A percentile compares a stretch with the other conserved stretches of the same genome.
Conservation (phyloP, 164 flowering plant species). For the Piper longum region DNA sequence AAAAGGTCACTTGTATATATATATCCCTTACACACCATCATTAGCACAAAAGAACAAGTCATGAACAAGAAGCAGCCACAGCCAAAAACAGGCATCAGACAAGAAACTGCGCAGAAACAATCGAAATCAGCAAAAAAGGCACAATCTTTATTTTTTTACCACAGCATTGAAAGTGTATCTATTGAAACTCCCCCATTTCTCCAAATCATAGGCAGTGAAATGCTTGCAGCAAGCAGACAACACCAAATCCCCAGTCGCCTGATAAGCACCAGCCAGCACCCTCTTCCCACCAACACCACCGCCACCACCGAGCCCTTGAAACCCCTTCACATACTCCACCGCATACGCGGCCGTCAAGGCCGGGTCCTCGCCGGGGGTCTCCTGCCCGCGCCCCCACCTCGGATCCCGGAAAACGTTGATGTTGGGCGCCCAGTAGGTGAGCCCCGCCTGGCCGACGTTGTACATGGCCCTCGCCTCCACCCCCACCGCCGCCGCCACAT, state of each 20-base stretch:
- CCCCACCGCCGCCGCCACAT: slow-evolving; percentile 24
- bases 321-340: slow-evolving; percentile 25
- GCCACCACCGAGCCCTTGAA: slow-evolving; percentile 18
- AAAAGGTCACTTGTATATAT: too few relatives aligned
- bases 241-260: slow-evolving; percentile 33
- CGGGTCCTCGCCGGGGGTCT: slow-evolving; percentile 43
- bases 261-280: slow-evolving; percentile 20
- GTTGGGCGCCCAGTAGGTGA: slow-evolving; percentile 46
- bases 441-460: slow-evolving; percentile 33
- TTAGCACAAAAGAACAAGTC: too few relatives aligned
- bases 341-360: slow-evolving; percentile 20
- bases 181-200: slow-evolving; percentile 50
- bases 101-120: neutral
- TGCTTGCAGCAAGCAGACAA: slow-evolving; percentile 98
- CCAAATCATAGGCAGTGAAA: slow-evolving; percentile 81
- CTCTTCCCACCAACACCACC: slow-evolving; percentile 15
- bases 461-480: slow-evolving; percentile 34
- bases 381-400: slow-evolving; percentile 44
- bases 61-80: neutral
- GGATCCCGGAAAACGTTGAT: slow-evolving; percentile 42
- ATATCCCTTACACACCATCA: too few relatives aligned
- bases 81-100: neutral
- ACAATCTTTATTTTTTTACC: slow-evolving; percentile 25
- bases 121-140: neutral
- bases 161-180: slow-evolving; percentile 85